Percentiles rank a stretch among this genome's conserved stretches.
These are phyloP conservation scores for Blepharisma stoltei DNA, from an alignment of 73 alveolate genomes.

Conservation along the genomic window DNA sequence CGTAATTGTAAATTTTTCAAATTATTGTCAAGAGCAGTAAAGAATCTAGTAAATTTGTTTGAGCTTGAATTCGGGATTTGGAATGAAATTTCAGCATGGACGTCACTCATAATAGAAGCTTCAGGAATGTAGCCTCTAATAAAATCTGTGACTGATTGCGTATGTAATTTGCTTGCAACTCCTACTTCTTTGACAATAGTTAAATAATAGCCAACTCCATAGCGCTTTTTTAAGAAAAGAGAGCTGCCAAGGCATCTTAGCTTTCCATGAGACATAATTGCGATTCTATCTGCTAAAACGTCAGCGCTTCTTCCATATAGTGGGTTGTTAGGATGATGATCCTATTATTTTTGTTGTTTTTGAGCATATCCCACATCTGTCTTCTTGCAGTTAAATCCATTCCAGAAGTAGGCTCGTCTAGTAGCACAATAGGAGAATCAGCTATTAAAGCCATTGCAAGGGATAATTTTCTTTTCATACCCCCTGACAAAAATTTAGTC, in stretches of 20 bases:
- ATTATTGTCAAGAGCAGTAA: slow-evolving; percentile 65
- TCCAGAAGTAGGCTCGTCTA: slow-evolving; percentile 94
- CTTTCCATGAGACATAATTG: slow-evolving; percentile 74
- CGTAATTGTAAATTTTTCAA: slow-evolving; percentile 62
- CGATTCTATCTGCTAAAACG: slow-evolving; percentile 70
- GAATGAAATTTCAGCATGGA: slow-evolving; percentile 60
- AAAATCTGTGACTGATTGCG: slow-evolving; percentile 33
- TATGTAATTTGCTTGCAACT: slow-evolving; percentile 28
- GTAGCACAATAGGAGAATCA: slow-evolving; percentile 45
- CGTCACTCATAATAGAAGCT: slow-evolving; percentile 45
- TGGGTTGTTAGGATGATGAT: slow-evolving; percentile 74
- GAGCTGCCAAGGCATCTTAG: slow-evolving; percentile 58
- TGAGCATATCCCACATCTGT: slow-evolving; percentile 89
- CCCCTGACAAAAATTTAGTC: slow-evolving; percentile 86
- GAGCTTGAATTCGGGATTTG: slow-evolving; percentile 59
- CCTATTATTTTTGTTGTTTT: slow-evolving; percentile 77
- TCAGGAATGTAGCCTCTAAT: slow-evolving; percentile 35
- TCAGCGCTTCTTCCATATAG: slow-evolving; percentile 83
- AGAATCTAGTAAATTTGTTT: slow-evolving; percentile 61
- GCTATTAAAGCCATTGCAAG: slow-evolving; percentile 87
- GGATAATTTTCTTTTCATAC: slow-evolving; percentile 87
- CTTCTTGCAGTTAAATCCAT: slow-evolving; percentile 91
- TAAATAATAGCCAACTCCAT: slow-evolving; percentile 80
- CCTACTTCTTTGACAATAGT: slow-evolving; percentile 63
- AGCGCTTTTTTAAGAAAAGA: slow-evolving; percentile 43